A percentile compares a stretch with the other conserved stretches of the same genome.
Conservation (phyloP, 2,329 filamentous ascomycete genomes). For the Neofusicoccum laricinum region DNA sequence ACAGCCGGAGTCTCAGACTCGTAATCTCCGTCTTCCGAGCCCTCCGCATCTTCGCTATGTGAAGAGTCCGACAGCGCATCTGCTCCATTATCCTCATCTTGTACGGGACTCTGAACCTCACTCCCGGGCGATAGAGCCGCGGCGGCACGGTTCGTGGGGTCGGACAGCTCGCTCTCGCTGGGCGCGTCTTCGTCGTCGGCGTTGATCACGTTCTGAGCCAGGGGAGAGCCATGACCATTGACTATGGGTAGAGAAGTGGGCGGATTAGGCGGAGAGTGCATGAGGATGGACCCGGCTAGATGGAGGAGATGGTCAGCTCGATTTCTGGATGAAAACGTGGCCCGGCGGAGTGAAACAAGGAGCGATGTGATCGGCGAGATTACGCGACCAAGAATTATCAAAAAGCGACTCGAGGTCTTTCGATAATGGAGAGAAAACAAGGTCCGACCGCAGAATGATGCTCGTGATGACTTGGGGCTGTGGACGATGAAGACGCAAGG, state of each 20-base stretch:
- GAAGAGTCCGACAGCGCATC: constrained; percentile 46
- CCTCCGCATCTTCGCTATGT: constrained; percentile 49
- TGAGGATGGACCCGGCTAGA: constrained; percentile 60
- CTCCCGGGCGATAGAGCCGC: constrained; percentile 36
- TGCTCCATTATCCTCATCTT: constrained; percentile 44
- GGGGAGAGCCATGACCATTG: constrained; percentile 64
- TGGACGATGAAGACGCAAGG: constrained; percentile 28
- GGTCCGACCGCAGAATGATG: constrained; percentile 39
- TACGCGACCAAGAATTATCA: constrained; percentile 44
- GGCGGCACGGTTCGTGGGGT: constrained; percentile 59
- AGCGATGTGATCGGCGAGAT: constrained; percentile 33
- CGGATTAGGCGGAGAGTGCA: constrained; percentile 61
- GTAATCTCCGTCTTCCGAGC: constrained; percentile 65
- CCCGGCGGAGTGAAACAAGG: constrained; percentile 31
- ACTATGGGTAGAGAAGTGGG: constrained; percentile 61
- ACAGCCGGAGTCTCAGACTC: constrained; percentile 60
- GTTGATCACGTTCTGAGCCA: constrained; percentile 45
- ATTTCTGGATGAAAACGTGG: constrained; percentile 32
- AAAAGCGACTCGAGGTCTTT: constrained; percentile 29
- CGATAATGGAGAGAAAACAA: constrained; percentile 29
- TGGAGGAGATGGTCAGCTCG: constrained; percentile 41
- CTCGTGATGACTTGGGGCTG: constrained; percentile 27
- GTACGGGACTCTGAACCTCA: constrained; percentile 40
- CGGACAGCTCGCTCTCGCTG: constrained; percentile 75
- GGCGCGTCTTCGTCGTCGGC: constrained; percentile 49